phyloP scores from a whole-genome alignment of 495 filamentous ascomycete genomes.

The Penicillium psychrofluorescens region DNA sequence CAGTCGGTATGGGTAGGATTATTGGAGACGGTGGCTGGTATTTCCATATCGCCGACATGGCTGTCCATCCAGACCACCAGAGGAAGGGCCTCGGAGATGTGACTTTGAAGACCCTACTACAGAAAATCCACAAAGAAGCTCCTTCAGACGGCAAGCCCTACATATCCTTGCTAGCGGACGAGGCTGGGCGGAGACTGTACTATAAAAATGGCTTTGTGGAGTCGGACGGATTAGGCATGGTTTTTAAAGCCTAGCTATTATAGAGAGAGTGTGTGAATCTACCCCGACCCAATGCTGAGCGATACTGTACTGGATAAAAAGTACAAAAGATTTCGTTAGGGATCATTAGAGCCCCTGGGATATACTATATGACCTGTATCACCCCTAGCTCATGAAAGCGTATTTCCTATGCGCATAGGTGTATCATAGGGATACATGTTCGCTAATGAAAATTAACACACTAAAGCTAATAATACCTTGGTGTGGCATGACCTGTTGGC shows the following conservation, averaged over 20 bases:
- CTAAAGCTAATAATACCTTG: no score
- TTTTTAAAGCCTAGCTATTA: not conserved
- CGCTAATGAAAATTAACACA: no score
- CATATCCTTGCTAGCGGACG: conserved; percentile 41
- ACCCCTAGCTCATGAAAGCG: no score
- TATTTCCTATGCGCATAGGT: no score
- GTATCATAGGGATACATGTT: no score
- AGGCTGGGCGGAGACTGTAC: conserved; percentile 37
- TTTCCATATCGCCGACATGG: conserved; percentile 48
- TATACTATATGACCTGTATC: no score
- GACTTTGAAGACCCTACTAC: conserved; percentile 36
- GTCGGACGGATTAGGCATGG: conserved; percentile 24
- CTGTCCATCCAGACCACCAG: conserved; percentile 40
- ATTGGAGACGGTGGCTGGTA: conserved; percentile 49
- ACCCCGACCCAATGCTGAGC: no score
- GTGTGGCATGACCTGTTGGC: no score
- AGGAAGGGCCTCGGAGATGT: conserved; percentile 41
- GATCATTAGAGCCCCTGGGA: no score
- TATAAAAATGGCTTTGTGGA: conserved; percentile 41
- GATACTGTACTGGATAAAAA: no score
- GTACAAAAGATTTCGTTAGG: no score
- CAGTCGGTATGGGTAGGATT: conserved; percentile 45
- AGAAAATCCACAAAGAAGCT: conserved; percentile 28
- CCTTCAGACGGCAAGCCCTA: conserved; percentile 30
- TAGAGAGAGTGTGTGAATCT: no score